A percentile compares a stretch with the other conserved stretches of the same genome.
These are phyloP conservation scores for Pythium sp. DNA, from an alignment of 352 stramenopile genomes.

Conservation along the genomic window DNA sequence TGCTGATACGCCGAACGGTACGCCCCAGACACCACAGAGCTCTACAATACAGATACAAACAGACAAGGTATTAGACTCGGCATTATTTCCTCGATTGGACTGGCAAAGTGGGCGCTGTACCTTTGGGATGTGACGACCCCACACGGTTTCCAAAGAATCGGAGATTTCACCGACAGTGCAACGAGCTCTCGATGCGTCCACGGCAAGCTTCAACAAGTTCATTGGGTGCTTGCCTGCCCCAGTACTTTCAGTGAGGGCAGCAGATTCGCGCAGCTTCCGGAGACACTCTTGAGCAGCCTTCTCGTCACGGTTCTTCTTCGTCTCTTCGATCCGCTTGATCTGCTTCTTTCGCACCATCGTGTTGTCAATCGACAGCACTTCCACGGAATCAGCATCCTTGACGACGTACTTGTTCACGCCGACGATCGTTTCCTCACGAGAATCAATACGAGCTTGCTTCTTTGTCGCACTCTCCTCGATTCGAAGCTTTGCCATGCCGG, in stretches of 20 bases:
- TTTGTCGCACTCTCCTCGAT: constrained; percentile 97
- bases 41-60: constrained; percentile 20
- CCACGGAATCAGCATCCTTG: constrained; percentile 82
- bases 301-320: constrained; percentile 87
- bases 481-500: constrained; percentile 93
- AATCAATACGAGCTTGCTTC: constrained; percentile 96
- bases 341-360: constrained; percentile 88
- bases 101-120: constrained; percentile 8
- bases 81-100: background rate
- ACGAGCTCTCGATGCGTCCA: constrained; percentile 87
- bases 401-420: constrained; percentile 97
- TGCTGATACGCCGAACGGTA: constrained; percentile 56
- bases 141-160: constrained; percentile 91
- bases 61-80: background rate
- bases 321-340: constrained; percentile 78
- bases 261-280: constrained; percentile 40
- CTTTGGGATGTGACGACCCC: constrained; percentile 92
- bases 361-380: constrained; percentile 95
- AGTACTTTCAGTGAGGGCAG: constrained; percentile 63
- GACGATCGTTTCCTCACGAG: constrained; percentile 92
- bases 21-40: constrained; percentile 53
- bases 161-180: constrained; percentile 97
- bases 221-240: constrained; percentile 82
- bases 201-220: constrained; percentile 93
- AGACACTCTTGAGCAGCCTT: constrained; percentile 61